Evolutionary conservation across 306 rosid species (phyloP).

Genomic region (Quercus bicolor): DNA sequence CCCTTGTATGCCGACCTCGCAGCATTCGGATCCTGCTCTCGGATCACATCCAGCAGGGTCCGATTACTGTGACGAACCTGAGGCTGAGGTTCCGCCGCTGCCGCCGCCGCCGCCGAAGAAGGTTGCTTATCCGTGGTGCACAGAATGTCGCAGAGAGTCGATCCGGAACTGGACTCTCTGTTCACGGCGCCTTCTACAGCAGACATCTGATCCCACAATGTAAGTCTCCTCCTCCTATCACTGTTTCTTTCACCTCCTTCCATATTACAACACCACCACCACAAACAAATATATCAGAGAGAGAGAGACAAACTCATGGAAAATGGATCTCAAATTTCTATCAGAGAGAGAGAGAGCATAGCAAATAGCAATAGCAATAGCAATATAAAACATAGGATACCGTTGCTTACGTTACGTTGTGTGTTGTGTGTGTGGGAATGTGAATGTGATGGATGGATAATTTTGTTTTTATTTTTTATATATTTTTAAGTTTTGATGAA

Average conservation of each 20-base stretch:
- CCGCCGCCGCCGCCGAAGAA: constrained; percentile 17
- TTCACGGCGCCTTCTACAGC: constrained; percentile 32
- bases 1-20: constrained; percentile 17
- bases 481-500: neutral
- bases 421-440: neutral
- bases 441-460: neutral
- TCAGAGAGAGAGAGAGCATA: too few relatives aligned
- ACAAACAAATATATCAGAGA: neutral
- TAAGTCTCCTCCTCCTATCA: constrained; percentile 40
- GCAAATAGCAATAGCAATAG: neutral
- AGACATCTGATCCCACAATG: constrained; percentile 75
- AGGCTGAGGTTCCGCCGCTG: constrained; percentile 7
- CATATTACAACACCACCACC: constrained; percentile 5
- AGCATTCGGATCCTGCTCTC: constrained; percentile 47
- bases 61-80: constrained; percentile 18
- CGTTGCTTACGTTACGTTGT: too few relatives aligned
- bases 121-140: constrained; percentile 26
- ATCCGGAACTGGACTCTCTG: constrained; percentile 42
- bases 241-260: constrained; percentile 36
- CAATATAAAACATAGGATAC: neutral
- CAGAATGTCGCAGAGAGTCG: constrained; percentile 59
- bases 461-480: too few relatives aligned
- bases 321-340: too few relatives aligned
- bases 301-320: neutral
- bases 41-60: constrained; percentile 64